These are phyloP conservation scores for Arachnomyces sp. DNA, from an alignment of 2,329 filamentous ascomycete species.

Conservation along the genomic window DNA sequence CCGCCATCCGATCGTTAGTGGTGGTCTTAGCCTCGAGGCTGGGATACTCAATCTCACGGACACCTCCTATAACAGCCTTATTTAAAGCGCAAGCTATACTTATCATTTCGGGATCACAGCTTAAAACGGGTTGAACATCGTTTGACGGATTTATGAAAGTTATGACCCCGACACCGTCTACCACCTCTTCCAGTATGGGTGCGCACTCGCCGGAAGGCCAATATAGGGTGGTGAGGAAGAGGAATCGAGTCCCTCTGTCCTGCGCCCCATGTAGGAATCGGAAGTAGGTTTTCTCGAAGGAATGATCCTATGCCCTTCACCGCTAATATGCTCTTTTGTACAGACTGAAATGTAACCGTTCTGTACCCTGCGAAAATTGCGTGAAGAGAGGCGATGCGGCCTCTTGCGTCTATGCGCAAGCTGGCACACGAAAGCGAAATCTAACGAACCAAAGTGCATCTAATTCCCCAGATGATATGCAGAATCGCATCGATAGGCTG, in stretches of 20 bases:
- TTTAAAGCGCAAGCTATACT: too few relatives aligned
- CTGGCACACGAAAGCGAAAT: conserved; percentile 62
- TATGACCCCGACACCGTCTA: conserved; percentile 31
- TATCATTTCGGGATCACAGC: too few relatives aligned
- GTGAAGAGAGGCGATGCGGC: conserved; percentile 73
- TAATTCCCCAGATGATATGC: conserved; percentile 84
- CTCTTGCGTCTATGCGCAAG: conserved; percentile 74
- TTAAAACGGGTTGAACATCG: too few relatives aligned
- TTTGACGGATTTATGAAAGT: too few relatives aligned
- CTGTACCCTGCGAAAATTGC: conserved; percentile 88
- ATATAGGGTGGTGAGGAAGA: conserved; percentile 80
- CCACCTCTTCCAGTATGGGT: conserved; percentile 64
- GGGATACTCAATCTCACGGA: too few relatives aligned
- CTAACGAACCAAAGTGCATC: conserved; percentile 45
- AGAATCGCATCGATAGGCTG: conserved; percentile 91
- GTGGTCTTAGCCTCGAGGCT: too few relatives aligned
- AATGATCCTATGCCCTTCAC: neutral
- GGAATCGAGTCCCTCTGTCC: conserved; percentile 84
- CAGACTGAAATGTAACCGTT: conserved; percentile 84
- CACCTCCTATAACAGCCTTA: too few relatives aligned
- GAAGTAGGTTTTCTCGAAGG: conserved; percentile 56
- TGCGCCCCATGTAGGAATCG: conserved; percentile 85
- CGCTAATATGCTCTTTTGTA: neutral
- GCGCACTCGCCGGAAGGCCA: conserved; percentile 75
- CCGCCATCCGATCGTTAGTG: too few relatives aligned